Percentiles rank a stretch among this genome's conserved stretches.
phyloP scores from a whole-genome alignment of 192 early-diverging fungal species.

The Rhizoclosmatium globosum region DNA sequence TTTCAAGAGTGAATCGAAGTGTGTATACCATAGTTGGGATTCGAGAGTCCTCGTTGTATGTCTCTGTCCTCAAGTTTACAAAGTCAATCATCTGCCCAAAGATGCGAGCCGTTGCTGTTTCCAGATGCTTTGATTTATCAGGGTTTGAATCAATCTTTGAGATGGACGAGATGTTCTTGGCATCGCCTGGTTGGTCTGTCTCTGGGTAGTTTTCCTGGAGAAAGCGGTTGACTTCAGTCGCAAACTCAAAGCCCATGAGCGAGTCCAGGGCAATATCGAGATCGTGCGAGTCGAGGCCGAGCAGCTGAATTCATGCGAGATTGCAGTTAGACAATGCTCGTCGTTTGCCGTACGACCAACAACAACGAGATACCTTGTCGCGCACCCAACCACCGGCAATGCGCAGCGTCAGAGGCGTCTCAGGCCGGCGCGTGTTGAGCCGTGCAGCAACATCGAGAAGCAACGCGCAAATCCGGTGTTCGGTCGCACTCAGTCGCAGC shows the following conservation, averaged over 20 bases:
- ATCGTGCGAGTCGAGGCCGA: constrained; percentile 87
- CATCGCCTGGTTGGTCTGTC: neutral
- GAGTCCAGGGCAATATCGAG: constrained; percentile 93
- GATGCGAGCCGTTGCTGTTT: constrained; percentile 91
- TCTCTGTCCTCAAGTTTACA: constrained; percentile 93
- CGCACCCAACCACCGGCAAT: constrained; percentile 99
- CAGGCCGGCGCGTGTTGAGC: constrained; percentile 56
- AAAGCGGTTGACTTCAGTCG: constrained; percentile 73
- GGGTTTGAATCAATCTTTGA: constrained; percentile 92
- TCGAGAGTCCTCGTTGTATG: constrained; percentile 82
- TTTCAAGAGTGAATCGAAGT: neutral
- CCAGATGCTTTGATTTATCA: constrained; percentile 95
- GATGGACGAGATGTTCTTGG: constrained; percentile 49
- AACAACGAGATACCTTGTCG: constrained; percentile 76
- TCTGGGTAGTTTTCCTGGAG: neutral
- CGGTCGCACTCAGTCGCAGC: constrained; percentile 60
- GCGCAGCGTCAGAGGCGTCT: constrained; percentile 71
- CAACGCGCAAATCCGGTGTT: constrained; percentile 73
- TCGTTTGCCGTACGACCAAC: neutral
- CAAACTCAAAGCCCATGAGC: constrained; percentile 95
- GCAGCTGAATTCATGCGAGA: constrained; percentile 59
- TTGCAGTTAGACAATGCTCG: constrained; percentile 4
- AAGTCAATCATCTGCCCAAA: constrained; percentile 88
- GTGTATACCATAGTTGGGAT: constrained; percentile 69
- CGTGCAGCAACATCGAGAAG: constrained; percentile 68